Percentiles rank a stretch among this genome's conserved stretches.
Evolutionary conservation across 306 rosid species (phyloP).

Genomic region (Prunus kanzakura): DNA sequence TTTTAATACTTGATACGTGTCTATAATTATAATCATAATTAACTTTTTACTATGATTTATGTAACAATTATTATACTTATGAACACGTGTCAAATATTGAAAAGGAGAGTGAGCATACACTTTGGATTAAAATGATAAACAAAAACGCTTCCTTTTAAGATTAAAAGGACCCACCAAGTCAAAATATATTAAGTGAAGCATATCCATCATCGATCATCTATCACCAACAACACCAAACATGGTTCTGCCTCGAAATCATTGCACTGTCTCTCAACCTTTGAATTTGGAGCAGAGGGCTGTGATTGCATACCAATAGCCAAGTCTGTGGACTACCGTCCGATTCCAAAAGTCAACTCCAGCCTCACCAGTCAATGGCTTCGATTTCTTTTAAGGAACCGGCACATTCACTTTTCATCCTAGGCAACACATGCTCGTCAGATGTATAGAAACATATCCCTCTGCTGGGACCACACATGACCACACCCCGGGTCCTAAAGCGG

Average conservation of each 20-base stretch:
- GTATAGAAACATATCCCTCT: background rate
- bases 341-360: background rate
- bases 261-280: background rate
- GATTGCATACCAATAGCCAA: background rate
- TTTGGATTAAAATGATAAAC: too few species aligned
- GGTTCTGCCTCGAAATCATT: background rate
- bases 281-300: background rate
- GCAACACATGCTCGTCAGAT: conserved; percentile 9
- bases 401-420: background rate
- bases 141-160: too few species aligned
- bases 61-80: too few species aligned
- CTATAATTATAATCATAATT: too few species aligned
- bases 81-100: too few species aligned
- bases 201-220: background rate
- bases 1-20: too few species aligned
- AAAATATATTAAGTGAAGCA: background rate
- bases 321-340: background rate
- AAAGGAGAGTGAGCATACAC: rapidly evolving
- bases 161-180: background rate
- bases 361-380: background rate
- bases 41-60: too few species aligned
- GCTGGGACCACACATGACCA: background rate
- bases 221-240: background rate
- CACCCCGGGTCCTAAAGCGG: background rate
- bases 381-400: background rate